Base-by-base conservation (phyloP, 2,329 filamentous ascomycete species). In the Monosporascus sp. region DNA sequence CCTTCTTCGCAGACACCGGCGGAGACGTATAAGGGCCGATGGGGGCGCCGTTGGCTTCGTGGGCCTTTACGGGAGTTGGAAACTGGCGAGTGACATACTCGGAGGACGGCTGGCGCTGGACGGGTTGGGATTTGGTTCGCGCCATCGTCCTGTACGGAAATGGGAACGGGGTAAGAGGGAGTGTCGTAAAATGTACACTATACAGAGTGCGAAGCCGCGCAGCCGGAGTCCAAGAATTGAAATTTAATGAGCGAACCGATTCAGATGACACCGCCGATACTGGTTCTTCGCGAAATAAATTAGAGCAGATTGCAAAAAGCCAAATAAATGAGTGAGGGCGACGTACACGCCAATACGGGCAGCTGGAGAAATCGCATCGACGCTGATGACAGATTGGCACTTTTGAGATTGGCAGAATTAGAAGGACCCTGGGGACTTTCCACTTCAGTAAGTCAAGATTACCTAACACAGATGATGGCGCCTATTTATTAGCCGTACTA, bases 61-160 rank as follows among this genome's bases (percentile, higher is more conserved):
- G 25, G 53, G 51, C 57, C 48, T 48, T 62, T 64, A 61, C 37
- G 4, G 51, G 47, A 3, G 57, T 57, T 20, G 55, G 45, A 18
- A 54, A 59, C 46, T 66, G 63, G 43, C 51, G 48, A 3, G 61
- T 77, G 49, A 84, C 81, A 66, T 83, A 82, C 65, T 89, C 85
- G 25, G 84, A 86, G 7, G 86, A 89, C 2, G 82, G 74, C 60
- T 83, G 80, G 66, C 86, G 83, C 68, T 83, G 80, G 54, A 87
- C 71, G 9, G 88, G 85, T 48, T 74, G 75, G 39, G 80, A 74
- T 71, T 91, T 90, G 52, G 79, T 80, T 64, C 87, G 83, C 55
- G 86, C 87, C 88, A 91, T 90, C 58, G 59, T 51, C 43, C 44
- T 22, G 44, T 5, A 25, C n/a, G 20, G 9, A 50, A 20, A 37